Conservation (phyloP, 441 rosid genomes). For the Populus hybrid region DNA sequence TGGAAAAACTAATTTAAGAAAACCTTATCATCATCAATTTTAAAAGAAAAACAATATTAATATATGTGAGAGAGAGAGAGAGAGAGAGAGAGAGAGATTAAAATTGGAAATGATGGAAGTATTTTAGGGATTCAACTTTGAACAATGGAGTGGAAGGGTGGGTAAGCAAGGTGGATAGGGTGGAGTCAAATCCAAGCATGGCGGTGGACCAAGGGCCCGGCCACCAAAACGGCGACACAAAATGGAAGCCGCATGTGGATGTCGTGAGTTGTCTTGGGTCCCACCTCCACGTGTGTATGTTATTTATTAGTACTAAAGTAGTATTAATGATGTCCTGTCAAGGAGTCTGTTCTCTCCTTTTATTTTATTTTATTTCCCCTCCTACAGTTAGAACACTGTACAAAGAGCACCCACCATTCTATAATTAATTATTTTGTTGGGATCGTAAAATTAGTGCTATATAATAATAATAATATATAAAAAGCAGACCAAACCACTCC, state of each 20-base stretch:
- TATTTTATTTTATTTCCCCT: too few species aligned
- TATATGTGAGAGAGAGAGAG: too few species aligned
- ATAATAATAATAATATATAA: not conserved
- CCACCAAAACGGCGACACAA: slow-evolving; percentile 65
- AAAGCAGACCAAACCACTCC: slow-evolving; percentile 1
- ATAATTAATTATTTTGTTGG: slow-evolving; percentile 6
- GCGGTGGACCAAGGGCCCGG: slow-evolving; percentile 32
- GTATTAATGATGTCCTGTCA: not conserved
- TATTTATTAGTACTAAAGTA: not conserved
- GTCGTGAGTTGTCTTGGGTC: slow-evolving; percentile 21
- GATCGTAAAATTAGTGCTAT: slow-evolving; percentile 7
- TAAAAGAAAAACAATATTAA: too few species aligned
- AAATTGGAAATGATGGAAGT: not conserved
- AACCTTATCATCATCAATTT: too few species aligned
- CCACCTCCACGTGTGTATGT: slow-evolving; percentile 42
- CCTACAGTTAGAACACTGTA: not conserved
- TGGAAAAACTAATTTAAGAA: too few species aligned
- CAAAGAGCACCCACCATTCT: not conserved
- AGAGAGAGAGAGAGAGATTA: too few species aligned
- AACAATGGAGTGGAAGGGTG: not conserved
- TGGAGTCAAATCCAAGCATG: slow-evolving; percentile 31
- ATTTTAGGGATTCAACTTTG: not conserved
- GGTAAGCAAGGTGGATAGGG: slow-evolving; percentile 1
- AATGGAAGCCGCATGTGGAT: slow-evolving; percentile 54
- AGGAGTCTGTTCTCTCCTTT: not conserved